Evolutionary conservation across 106 monocot species (phyloP).

Genomic region (Dendrobium huoshanense): DNA sequence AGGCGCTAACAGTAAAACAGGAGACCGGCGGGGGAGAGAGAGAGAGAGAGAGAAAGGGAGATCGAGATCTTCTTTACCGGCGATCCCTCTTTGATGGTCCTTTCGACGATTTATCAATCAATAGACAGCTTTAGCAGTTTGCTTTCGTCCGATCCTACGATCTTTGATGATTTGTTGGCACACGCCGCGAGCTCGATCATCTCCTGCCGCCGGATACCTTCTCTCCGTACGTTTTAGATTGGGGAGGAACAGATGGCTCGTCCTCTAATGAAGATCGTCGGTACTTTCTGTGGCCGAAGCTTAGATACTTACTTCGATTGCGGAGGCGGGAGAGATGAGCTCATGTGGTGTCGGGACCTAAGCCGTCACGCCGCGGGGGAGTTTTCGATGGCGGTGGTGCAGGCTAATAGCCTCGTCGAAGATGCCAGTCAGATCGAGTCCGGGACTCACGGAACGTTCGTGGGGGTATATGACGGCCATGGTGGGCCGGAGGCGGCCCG

Average conservation of each 20-base stretch:
- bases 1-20: too few relatives aligned
- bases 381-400: slow-evolving; percentile 82
- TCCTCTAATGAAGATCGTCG: neutral
- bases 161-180: neutral
- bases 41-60: neutral
- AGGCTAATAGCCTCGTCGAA: slow-evolving; percentile 58
- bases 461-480: slow-evolving; percentile 19
- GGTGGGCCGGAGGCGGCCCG: slow-evolving; percentile 16
- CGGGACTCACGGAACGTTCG: slow-evolving; percentile 17
- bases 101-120: neutral
- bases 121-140: neutral
- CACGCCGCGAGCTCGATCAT: neutral
- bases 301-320: slow-evolving; percentile 6
- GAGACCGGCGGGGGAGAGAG: neutral
- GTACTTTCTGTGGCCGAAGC: neutral
- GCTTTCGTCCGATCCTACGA: neutral
- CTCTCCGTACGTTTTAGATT: neutral
- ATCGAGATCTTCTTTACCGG: neutral
- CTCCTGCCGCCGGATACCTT: neutral
- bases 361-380: slow-evolving; percentile 52
- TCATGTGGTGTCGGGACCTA: slow-evolving; percentile 55
- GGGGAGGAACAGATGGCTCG: neutral
- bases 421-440: slow-evolving; percentile 77
- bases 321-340: slow-evolving; percentile 29
- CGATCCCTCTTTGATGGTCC: neutral